phyloP scores from a whole-genome alignment of 2,329 filamentous ascomycete species.

The Fusarium virguliforme region DNA sequence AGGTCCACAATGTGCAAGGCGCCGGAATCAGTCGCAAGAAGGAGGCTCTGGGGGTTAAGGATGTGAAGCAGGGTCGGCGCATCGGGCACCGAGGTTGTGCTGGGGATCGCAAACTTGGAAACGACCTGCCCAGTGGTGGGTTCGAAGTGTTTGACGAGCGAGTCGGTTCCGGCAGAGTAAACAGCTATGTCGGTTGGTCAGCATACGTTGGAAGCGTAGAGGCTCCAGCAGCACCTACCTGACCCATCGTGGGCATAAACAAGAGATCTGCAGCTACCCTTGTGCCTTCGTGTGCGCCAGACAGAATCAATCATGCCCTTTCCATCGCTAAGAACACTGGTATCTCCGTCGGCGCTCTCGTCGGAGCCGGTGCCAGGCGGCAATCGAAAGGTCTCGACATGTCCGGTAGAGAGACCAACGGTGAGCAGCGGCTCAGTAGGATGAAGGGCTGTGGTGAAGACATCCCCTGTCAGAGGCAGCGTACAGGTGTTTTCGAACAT shows the following conservation, averaged over 20 bases:
- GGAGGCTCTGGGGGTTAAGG: conserved; percentile 88
- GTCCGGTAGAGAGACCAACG: conserved; percentile 87
- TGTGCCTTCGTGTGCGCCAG: conserved; percentile 92
- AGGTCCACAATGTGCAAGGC: conserved; percentile 91
- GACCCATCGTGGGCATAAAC: conserved; percentile 85
- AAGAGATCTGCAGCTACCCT: conserved; percentile 90
- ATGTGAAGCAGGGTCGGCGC: conserved; percentile 86
- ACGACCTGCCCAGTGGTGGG: conserved; percentile 77
- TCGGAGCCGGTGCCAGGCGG: conserved; percentile 68
- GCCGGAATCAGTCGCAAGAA: conserved; percentile 92
- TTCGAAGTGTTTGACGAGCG: conserved; percentile 72
- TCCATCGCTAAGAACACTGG: conserved; percentile 71
- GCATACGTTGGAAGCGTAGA: not conserved
- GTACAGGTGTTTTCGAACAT: conserved; percentile 97
- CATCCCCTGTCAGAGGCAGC: conserved; percentile 85
- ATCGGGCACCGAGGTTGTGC: conserved; percentile 70
- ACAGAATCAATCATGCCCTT: conserved; percentile 83
- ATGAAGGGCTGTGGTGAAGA: conserved; percentile 92
- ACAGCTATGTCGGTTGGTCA: conserved; percentile 59
- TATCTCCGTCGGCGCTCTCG: conserved; percentile 66
- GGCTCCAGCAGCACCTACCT: conserved; percentile 57
- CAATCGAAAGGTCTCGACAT: conserved; percentile 87
- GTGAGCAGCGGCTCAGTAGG: conserved; percentile 87
- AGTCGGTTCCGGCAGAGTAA: conserved; percentile 76
- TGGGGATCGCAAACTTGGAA: conserved; percentile 86